Evolutionary conservation across 495 filamentous ascomycete genomes (phyloP), one percentile per base, ranked within the genome.

Genomic region (Penicillium atrosanguineum): DNA sequence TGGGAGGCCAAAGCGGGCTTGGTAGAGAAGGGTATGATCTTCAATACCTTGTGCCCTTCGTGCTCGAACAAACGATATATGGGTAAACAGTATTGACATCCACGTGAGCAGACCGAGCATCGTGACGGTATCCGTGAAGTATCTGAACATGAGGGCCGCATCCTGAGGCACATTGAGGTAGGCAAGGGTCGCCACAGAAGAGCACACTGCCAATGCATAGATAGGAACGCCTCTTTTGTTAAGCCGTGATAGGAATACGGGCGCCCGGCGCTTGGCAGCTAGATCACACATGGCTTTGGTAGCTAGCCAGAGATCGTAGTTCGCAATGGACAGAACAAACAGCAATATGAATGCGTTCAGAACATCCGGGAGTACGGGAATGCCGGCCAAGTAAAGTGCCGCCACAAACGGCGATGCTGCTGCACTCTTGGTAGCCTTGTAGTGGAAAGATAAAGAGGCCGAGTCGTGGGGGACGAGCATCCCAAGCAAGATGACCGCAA

Each of bases 31-130:
- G 44, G 73, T 67, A 1, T 74, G 68, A 57, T 89, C 72, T 0
- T 78, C 69, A n/a, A 93, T 71, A 37, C 77, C 77, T 69, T 92
- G 88, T 1, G 81, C 87, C 56, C 73, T 79, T 48, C 89, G 84
- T 3, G 84, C 89, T 4, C 78, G 77, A 26, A 89, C 77, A 62
- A 94, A 95, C 59, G 71, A 83, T 52, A 95, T 84, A 68, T 95
- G 90, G 6, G 86, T 84, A 38, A 90, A 73, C 2, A 94, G 79
- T 48, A 94, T 87, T 0, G 87, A 90, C 41, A 91, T 83, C 88
- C 89, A 79, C 4, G 71, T 70, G 16, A 79, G 47, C 9, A 91
- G 73, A 23, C 87, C 87, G 55, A 89, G 87, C 67, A 91, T 87
- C 8, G 88, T 89, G 23, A 84, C 84, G 41, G 92, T 73, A 59